Conservation (phyloP, 2,329 filamentous ascomycete species). For the Aspergillus uvarum region DNA sequence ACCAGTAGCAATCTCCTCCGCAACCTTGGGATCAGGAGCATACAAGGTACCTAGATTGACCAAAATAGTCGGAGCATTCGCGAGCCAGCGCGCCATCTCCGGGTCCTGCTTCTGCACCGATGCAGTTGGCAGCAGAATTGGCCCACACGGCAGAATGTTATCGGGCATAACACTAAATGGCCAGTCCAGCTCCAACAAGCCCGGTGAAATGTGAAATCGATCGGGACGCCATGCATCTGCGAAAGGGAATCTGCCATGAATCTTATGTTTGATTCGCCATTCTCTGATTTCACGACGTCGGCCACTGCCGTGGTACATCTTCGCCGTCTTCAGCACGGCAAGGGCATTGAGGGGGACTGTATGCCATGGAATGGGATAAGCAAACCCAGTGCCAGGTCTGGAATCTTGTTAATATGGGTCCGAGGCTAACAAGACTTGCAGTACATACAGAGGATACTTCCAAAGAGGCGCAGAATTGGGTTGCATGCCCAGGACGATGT, state of each 20-base stretch:
- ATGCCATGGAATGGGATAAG: constrained; percentile 49
- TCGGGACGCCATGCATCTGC: constrained; percentile 27
- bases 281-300: constrained; percentile 24
- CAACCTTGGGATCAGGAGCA: constrained; percentile 33
- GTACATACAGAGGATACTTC: constrained; percentile 36
- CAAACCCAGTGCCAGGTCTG: constrained; percentile 47
- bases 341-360: constrained; percentile 47
- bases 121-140: constrained; percentile 42
- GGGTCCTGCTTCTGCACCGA: constrained; percentile 42
- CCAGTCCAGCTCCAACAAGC: constrained; percentile 41
- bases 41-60: constrained; percentile 51
- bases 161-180: constrained; percentile 38
- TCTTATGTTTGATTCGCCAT: constrained; percentile 28
- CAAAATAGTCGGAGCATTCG: constrained; percentile 46
- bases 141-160: constrained; percentile 49
- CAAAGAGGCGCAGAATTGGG: constrained; percentile 33
- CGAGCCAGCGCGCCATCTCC: constrained; percentile 47
- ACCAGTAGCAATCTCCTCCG: constrained; percentile 41
- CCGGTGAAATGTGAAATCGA: constrained; percentile 30
- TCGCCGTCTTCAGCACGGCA: constrained; percentile 30
- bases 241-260: constrained; percentile 29
- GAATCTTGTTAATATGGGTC: neutral
- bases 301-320: constrained; percentile 28
- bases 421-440: neutral
- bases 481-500: constrained; percentile 42